phyloP scores from a whole-genome alignment of 768 basidiomycete species.

The Hypsizygus marmoreus region DNA sequence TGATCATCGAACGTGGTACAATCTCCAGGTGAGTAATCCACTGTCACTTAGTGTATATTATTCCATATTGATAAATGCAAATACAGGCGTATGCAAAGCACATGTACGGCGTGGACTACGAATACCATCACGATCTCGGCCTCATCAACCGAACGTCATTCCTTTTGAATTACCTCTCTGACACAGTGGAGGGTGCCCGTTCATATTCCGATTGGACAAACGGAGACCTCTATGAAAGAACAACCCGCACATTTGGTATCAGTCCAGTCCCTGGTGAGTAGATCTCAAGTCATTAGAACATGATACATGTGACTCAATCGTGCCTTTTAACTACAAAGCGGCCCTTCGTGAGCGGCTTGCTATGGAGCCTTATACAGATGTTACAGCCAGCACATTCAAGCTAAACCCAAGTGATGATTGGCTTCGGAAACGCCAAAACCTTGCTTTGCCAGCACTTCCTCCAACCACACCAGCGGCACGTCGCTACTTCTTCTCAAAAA shows the following conservation, averaged over 20 bases:
- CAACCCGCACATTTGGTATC: constrained; percentile 17
- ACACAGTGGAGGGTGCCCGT: constrained; percentile 10
- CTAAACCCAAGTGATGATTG: too few species aligned
- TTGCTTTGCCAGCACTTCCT: too few species aligned
- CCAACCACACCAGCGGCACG: too few species aligned
- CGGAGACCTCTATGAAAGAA: constrained; percentile 22
- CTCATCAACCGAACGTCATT: constrained; percentile 20
- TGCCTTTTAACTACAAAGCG: too few species aligned
- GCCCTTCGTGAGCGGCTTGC: neutral
- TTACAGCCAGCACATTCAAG: too few species aligned
- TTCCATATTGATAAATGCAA: neutral
- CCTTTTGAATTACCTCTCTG: constrained; percentile 19
- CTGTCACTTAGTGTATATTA: neutral
- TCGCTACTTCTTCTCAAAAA: too few species aligned
- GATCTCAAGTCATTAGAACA: too few species aligned
- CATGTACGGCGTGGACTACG: too few species aligned
- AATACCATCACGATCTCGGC: too few species aligned
- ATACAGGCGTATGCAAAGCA: constrained; percentile 21
- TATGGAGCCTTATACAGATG: neutral
- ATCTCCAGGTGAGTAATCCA: constrained; percentile 12
- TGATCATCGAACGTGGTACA: constrained; percentile 22
- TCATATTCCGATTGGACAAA: constrained; percentile 22
- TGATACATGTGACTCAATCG: too few species aligned
- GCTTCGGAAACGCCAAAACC: too few species aligned
- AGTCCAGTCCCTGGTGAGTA: constrained; percentile 23